A percentile compares a stretch with the other conserved stretches of the same genome.
Conservation (phyloP, 345 rosid genomes). For the Sonneratia caseolaris region DNA sequence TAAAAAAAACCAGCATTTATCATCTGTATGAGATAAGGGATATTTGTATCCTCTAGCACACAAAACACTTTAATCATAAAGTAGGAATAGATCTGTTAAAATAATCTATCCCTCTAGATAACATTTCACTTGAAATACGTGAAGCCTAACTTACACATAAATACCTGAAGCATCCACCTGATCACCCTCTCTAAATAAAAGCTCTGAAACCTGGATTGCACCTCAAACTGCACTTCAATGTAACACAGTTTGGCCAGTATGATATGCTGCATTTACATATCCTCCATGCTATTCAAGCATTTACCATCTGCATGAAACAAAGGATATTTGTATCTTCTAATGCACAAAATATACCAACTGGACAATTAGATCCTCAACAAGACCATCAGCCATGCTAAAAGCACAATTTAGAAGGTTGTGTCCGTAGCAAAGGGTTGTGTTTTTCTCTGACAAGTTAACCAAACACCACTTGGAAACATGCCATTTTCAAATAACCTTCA, state of each 20-base stretch:
- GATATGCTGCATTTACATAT: constrained; percentile 74
- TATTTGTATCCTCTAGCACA: not conserved
- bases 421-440: not conserved
- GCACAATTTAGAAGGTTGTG: not conserved
- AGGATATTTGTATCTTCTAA: not conserved
- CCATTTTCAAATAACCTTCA: no score
- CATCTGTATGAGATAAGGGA: not conserved
- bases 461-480: no score
- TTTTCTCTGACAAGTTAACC: no score
- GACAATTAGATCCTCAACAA: not conserved
- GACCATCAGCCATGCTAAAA: not conserved
- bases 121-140: not conserved
- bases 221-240: constrained; percentile 99
- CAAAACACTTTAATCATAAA: no score
- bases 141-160: constrained; percentile 69
- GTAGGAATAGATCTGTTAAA: constrained; percentile 2
- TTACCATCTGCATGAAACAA: not conserved
- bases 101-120: not conserved
- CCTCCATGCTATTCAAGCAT: constrained; percentile 65
- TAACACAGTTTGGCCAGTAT: constrained; percentile 90
- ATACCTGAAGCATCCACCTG: constrained; percentile 59
- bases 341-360: no score
- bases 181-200: constrained; percentile 82
- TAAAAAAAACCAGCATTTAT: not conserved
- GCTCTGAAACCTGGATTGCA: constrained; percentile 78